Base-by-base conservation (phyloP, 169 alveolate genomes). In the Plasmodium relictum region DNA sequence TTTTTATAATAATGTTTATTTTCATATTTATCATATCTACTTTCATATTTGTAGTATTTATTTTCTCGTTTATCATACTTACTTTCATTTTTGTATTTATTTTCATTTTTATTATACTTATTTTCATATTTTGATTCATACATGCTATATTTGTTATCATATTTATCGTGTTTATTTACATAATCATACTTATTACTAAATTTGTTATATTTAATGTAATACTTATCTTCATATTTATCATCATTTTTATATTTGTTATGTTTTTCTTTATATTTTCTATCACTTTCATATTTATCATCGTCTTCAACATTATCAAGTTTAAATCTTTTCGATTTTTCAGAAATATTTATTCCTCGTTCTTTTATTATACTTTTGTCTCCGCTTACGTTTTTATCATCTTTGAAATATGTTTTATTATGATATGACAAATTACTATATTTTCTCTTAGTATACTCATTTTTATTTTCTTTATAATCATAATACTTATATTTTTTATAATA, bases 331-430 rank as follows among this genome's bases (percentile, higher is more conserved):
- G 5, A 10, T 14, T 48, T 48, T 48, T 48, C 39, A 31, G 39
- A 48, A 48, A 48, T 48, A 48, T 48, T 9, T 0, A 2, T 48
- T 2, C 14, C 16, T 48, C 58, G 0, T 48, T 14, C 16, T 48
- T 48, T 48, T 10, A 48, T 2, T 48, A 48, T 48, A 14, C 9
- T 18, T 14, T 56, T 31, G 39, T 31, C 39, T 2, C 39, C 70
- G 10, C 14, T 61, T 22, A 7, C 70, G 14, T 12, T 18, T 0
- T 31, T 16, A 65, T 18, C 52, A 37, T 39, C 52, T 65, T 39
- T 65, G 14, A 31, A 65, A 65, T 65, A 39, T 39, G 54, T 31
- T 65, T 65, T 65, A 65, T 41, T 39, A 10, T 56, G 39, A 9
- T 56, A 18, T 0, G 66, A 56, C 66, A 18, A 2, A 16, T 56